Evolutionary conservation across 768 basidiomycete genomes (phyloP), one percentile per base, ranked within the genome.

Genomic region (Tylopilus sp.): DNA sequence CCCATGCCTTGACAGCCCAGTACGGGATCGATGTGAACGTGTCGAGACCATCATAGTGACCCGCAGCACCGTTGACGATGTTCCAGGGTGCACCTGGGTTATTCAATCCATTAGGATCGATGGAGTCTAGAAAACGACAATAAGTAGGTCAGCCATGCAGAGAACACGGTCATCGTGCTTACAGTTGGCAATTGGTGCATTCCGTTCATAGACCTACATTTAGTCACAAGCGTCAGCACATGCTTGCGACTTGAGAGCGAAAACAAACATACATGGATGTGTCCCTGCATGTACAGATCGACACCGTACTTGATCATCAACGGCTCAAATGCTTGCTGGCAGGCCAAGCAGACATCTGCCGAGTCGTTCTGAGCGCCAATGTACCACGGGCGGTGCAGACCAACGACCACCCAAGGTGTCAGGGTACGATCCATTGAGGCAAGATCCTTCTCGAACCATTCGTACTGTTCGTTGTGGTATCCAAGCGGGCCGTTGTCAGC

Each of bases 231-330:
- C 20, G 38, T 39, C 38, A 18, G 18, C 10, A 9, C 20, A 39
- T 6, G 38, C 3, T 20, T 39, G n/a, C 20, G 38, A 39, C 38
- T 20, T 10, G 18, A 10, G 9, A 13, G 18, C 3, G 17, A 4
- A 9, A 8, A 2, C 6, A 38, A 40, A 40, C 39, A 12, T 13
- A 40, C 39, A 9, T 40, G 39, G 21, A 59, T 9, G 20, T 66
- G 64, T 38, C 65, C 64, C 25, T 67, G 62, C 64, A 66, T 59
- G 46, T 66, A 67, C 17, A 62, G 50, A 28, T 64, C 62, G 22
- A 66, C 62, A 30, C 57, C 65, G n/a, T 66, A 66, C 55, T 65
- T 66, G 41, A 67, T n/a, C 56, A 66, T 64, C 55, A 66, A 25
- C 22, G 64, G 65, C 40, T 66, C 65, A 36, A 66, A 66, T 10